Base-by-base conservation (phyloP, 768 basidiomycete genomes). In the Chalciporus chontae region DNA sequence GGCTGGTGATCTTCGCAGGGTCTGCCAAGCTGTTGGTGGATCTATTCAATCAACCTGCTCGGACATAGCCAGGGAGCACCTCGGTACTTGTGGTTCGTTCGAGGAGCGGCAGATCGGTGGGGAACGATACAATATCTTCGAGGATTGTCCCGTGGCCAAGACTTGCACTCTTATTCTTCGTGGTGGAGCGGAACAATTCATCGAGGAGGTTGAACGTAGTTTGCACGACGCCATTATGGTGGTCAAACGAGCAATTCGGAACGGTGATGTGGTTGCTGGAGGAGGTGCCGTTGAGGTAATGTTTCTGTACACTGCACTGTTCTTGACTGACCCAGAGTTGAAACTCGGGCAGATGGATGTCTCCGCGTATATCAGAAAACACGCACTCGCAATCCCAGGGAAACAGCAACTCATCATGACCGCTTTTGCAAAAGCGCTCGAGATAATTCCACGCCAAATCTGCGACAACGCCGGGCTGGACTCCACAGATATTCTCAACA, bases 171-270 rank as follows among this genome's bases (percentile, higher is more conserved):
- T 99, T 7, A 69, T 99, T 19, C 83, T 99, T 51, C 81, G 96
- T 45, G 96, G 96, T 51, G 96, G 96, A 24, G 96, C 96, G 0
- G 94, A 98, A 63, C 96, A 99, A 67, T 98, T 99, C 70, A 98
- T 98, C 54, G 93, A 93, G 64, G 96, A 98, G 69, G 94, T 98
- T 8, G 95, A 98, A 69, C 76, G 96, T 49, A 94, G 91, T 81
- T 71, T 99, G 58, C 95, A 99, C 64, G 96, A 99, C 65, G 94
- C 95, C 2, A 92, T 98, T 61, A 98, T 98, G 94, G 94, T 99
- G n/a, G 96, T 99, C 39, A 96, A 96, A 71, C 79, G 96, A 45
- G 94, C 96, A 4, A 85, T 99, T 59, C 87, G 86, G 64, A 98
- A 94, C 65, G 93, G 91, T 37, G 90, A 95, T 47, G 86, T 99